Evolutionary conservation across 2,329 filamentous ascomycete species (phyloP).

Genomic region (Claviceps sp.): DNA sequence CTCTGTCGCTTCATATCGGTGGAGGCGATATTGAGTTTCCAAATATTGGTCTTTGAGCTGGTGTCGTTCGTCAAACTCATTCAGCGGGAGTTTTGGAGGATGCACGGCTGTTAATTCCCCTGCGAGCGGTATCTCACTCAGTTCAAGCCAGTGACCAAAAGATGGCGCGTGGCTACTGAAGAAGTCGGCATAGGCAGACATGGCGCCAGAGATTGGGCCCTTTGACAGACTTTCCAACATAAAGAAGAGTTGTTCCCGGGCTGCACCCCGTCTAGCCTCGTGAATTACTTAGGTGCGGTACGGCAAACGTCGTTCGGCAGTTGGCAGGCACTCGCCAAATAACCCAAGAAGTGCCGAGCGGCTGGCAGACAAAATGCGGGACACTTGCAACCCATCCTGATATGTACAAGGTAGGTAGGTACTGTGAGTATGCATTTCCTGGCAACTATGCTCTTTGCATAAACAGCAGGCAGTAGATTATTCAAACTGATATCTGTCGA

Average conservation of each 20-base stretch:
- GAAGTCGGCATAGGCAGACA: slow-evolving; percentile 3
- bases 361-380: neutral
- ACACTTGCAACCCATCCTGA: neutral
- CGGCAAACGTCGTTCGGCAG: neutral
- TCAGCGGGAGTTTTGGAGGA: slow-evolving; percentile 8
- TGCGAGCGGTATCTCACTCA: slow-evolving; percentile 13
- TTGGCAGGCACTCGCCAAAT: neutral
- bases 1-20: slow-evolving; percentile 61
- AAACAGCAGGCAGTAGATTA: no score
- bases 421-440: neutral
- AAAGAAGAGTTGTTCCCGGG: neutral
- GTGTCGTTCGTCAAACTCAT: neutral
- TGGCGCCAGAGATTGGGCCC: neutral
- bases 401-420: neutral
- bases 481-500: no score
- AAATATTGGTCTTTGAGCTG: slow-evolving; percentile 42
- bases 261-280: neutral
- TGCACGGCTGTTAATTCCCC: slow-evolving; percentile 12
- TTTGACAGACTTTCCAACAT: no score
- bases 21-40: slow-evolving; percentile 57
- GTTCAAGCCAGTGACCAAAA: neutral
- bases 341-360: neutral
- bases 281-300: no score
- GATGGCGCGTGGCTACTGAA: neutral
- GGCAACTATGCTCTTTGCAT: no score